phyloP scores from a whole-genome alignment of 129 eudicot genomes.

The Flaveria trinervia region DNA sequence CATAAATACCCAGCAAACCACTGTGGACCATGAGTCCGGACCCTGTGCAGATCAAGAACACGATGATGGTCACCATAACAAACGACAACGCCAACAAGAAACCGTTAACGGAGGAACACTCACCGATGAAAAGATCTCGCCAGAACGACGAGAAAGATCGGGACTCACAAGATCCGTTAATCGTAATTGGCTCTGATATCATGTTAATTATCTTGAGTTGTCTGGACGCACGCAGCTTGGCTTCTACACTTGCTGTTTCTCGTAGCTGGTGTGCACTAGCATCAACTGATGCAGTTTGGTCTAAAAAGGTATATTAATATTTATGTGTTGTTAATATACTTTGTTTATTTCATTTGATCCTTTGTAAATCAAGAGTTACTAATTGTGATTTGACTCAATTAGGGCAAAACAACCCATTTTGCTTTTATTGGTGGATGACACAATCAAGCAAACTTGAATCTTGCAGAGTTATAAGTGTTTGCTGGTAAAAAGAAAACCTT shows the following conservation, averaged over 20 bases:
- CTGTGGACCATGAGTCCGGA: too few relatives aligned
- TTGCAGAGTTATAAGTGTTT: too few relatives aligned
- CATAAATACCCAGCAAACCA: too few relatives aligned
- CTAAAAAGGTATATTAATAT: constrained; percentile 38
- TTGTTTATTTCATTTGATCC: not conserved
- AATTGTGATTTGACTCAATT: not conserved
- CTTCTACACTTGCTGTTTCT: constrained; percentile 59
- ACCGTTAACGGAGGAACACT: too few relatives aligned
- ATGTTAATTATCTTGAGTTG: constrained; percentile 43
- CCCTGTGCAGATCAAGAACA: too few relatives aligned
- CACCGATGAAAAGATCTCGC: too few relatives aligned
- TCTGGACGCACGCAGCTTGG: constrained; percentile 70
- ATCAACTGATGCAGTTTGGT: constrained; percentile 59
- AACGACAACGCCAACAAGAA: too few relatives aligned
- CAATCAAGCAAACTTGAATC: too few relatives aligned
- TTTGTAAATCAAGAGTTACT: not conserved
- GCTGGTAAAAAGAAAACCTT: not conserved
- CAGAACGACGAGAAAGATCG: too few relatives aligned
- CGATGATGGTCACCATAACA: too few relatives aligned
- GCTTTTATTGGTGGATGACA: too few relatives aligned
- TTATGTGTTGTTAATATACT: not conserved
- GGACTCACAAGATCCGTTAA: constrained; percentile 43
- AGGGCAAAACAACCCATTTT: not conserved
- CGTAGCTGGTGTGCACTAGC: constrained; percentile 58
- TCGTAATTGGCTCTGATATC: constrained; percentile 48